Percentiles rank a stretch among this genome's conserved stretches.
Conservation (phyloP, 139 green algal species). For the Marvania coccoides region DNA sequence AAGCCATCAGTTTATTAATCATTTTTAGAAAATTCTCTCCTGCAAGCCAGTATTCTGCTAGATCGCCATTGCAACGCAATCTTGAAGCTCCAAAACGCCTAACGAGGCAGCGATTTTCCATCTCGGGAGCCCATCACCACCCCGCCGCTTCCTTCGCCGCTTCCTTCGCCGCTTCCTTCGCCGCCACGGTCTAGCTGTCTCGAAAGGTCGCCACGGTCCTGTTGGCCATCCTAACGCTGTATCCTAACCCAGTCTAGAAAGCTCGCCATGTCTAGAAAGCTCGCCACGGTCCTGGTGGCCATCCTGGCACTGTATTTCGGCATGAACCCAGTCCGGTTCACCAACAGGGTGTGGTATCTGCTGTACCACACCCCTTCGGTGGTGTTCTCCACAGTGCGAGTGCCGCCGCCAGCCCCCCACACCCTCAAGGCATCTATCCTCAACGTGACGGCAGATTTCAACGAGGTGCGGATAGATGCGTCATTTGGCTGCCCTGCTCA, state of each 20-base stretch:
- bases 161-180: neutral
- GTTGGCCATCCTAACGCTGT: neutral
- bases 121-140: neutral
- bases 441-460: constrained; percentile 26
- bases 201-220: neutral
- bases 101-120: neutral
- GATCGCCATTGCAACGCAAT: too few relatives aligned
- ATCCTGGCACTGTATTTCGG: neutral
- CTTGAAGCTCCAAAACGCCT: too few relatives aligned
- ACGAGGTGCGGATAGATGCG: constrained; percentile 7
- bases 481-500: too few relatives aligned
- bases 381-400: neutral
- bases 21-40: too few relatives aligned
- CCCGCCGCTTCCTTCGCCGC: neutral
- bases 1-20: too few relatives aligned
- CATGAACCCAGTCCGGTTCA: too few relatives aligned
- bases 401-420: neutral
- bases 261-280: too few relatives aligned
- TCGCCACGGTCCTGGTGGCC: neutral
- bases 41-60: too few relatives aligned
- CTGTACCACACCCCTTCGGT: neutral
- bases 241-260: neutral
- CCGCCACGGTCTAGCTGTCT: neutral
- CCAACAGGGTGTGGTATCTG: neutral
- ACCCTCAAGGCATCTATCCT: constrained; percentile 13